Evolutionary conservation across 768 basidiomycete species (phyloP), one percentile per base, ranked within the genome.

Genomic region (Rossbeevera mucosa): DNA sequence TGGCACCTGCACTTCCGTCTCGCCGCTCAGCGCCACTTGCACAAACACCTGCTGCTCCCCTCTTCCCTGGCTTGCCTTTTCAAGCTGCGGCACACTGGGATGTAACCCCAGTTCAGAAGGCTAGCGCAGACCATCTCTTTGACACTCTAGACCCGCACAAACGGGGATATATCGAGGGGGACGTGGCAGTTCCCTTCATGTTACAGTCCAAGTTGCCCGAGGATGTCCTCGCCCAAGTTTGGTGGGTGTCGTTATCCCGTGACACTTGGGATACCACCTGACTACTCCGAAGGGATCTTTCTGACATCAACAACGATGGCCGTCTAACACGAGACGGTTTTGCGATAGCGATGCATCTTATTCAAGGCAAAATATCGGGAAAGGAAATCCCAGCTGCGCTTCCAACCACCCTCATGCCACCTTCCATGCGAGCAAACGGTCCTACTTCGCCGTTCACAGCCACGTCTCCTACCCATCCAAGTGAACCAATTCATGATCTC

Each of bases 111-210:
- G 68, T 76, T 4, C 94, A 94, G 65, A 98, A 96, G 66, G 78
- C 82, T 1, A 76, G 71, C 18, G 74, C 88, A 1, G 94, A 98
- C 68, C 72, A 71, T 11, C 85, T 83, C 71, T 99, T 97, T 65
- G 83, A 87, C 52, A 74, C 73, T n/a, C 76, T 98, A 33, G 96
- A 99, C 67, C 68, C 77, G 14, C 77, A 80, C 56, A 83, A 79
- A 58, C 78, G 72, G 53, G 94, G 93, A 0, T 90, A 77, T 63
- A 87, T 98, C 18, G 93, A 94, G 64, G 94, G 94, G 7, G 92
- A 95, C 53, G 83, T 91, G 29, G 96, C 93, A 7, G 96, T 96
- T 5, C 92, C 91, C 3, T 98, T 98, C 71, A 88, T 99, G 86
- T 67, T 95, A 53, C 85, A 93, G 69, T 94, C 92, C 28, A 85